A percentile compares a stretch with the other conserved stretches of the same genome.
Conservation (phyloP, 257 asterid genomes). For the Linaria vulgaris region DNA sequence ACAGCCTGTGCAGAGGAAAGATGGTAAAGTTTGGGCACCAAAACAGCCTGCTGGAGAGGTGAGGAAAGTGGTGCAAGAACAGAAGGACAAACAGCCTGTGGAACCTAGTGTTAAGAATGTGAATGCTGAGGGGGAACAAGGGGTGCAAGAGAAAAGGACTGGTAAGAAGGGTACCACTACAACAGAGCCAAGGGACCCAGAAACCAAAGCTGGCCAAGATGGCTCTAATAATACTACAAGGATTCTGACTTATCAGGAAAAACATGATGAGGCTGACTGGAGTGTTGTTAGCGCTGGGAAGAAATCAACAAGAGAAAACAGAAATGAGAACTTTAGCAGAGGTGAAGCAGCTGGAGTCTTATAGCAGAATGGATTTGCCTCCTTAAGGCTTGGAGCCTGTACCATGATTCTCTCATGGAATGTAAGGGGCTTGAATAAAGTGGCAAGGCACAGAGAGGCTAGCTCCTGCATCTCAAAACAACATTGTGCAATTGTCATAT, state of each 20-base stretch:
- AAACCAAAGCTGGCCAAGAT: no score
- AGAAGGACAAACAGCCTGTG: background rate
- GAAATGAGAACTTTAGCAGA: background rate
- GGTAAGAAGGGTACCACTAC: background rate
- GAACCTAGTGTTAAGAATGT: background rate
- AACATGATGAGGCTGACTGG: background rate
- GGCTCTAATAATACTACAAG: background rate
- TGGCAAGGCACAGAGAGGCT: no score
- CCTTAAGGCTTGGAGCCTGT: background rate
- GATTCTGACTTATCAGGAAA: background rate
- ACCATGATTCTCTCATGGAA: background rate
- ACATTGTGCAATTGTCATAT: no score
- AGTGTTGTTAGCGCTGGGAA: background rate
- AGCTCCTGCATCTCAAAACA: no score
- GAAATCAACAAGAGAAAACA: background rate
- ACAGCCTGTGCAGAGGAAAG: background rate
- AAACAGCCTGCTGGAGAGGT: background rate
- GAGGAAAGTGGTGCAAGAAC: background rate
- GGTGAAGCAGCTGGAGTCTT: background rate
- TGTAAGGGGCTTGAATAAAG: no score
- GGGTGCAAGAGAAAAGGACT: background rate
- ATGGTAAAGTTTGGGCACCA: background rate
- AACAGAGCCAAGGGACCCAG: no score
- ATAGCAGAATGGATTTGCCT: background rate
- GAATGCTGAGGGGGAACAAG: background rate